Conservation (phyloP, 768 basidiomycete species). For the Russula ochroleuca region DNA sequence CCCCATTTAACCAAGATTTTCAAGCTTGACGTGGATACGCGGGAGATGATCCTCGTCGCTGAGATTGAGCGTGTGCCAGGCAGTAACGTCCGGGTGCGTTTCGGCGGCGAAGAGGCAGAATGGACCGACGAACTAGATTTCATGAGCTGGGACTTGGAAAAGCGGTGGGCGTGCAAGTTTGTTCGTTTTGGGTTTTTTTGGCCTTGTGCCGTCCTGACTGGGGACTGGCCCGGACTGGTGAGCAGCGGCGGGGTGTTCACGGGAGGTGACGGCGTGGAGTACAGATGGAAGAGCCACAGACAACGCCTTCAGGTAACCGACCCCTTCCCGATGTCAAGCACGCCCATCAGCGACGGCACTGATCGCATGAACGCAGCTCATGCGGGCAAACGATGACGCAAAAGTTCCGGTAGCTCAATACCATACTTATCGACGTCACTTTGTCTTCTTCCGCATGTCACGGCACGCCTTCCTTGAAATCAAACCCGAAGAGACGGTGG, state of each 20-base stretch:
- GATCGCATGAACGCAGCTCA: not conserved
- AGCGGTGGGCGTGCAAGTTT: not conserved
- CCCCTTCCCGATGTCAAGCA: not conserved
- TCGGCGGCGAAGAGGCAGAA: not conserved
- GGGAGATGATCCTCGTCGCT: not conserved
- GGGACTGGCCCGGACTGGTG: no score
- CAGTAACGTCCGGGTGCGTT: not conserved
- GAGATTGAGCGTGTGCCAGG: not conserved
- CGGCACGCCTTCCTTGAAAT: not conserved
- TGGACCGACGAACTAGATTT: not conserved
- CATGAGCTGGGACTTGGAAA: not conserved
- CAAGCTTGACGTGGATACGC: not conserved
- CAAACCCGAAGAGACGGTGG: not conserved
- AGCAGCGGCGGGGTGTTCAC: not conserved
- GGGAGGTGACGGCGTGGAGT: not conserved
- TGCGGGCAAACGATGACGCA: not conserved
- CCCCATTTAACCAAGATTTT: not conserved
- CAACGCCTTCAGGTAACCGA: not conserved
- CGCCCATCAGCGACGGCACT: not conserved
- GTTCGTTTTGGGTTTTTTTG: not conserved
- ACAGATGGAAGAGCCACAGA: not conserved
- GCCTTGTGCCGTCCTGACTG: not conserved
- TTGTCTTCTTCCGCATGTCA: not conserved
- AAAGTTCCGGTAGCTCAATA: not conserved
- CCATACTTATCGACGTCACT: not conserved